Conservation (phyloP, 2,329 filamentous ascomycete species). For the Macrophomina tecta region DNA sequence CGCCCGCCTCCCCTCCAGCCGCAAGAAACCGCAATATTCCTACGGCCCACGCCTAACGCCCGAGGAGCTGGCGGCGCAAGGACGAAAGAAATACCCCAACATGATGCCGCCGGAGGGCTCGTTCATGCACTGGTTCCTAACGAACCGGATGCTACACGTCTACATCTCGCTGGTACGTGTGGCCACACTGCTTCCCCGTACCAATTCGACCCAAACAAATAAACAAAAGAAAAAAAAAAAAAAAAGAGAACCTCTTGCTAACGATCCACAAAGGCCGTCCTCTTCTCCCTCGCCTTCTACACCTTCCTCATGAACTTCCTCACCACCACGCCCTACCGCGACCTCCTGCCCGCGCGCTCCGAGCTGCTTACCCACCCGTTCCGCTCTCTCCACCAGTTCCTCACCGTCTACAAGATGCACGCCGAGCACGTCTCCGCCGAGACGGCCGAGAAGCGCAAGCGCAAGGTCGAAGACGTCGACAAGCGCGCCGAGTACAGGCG, state of each 20-base stretch:
- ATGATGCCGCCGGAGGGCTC: conserved; percentile 86
- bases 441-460: conserved; percentile 73
- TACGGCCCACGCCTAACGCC: conserved; percentile 76
- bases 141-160: conserved; percentile 76
- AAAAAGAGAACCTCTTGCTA: background rate
- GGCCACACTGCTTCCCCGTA: background rate
- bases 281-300: conserved; percentile 71
- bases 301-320: conserved; percentile 83
- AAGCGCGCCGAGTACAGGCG: conserved; percentile 86
- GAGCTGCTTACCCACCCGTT: conserved; percentile 74
- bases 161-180: conserved; percentile 79
- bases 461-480: conserved; percentile 80
- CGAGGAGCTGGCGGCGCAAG: conserved; percentile 70
- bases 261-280: conserved; percentile 60
- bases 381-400: conserved; percentile 66
- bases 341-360: conserved; percentile 75
- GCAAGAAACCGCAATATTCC: conserved; percentile 63
- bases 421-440: conserved; percentile 71
- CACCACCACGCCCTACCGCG: conserved; percentile 76
- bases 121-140: conserved; percentile 83
- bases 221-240: background rate
- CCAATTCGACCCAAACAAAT: background rate
- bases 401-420: conserved; percentile 78
- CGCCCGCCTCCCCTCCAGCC: conserved; percentile 64
- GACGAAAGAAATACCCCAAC: conserved; percentile 78